Base-by-base conservation (phyloP, 1,284 basidiomycete genomes). In the Puccinia brachypodii region DNA sequence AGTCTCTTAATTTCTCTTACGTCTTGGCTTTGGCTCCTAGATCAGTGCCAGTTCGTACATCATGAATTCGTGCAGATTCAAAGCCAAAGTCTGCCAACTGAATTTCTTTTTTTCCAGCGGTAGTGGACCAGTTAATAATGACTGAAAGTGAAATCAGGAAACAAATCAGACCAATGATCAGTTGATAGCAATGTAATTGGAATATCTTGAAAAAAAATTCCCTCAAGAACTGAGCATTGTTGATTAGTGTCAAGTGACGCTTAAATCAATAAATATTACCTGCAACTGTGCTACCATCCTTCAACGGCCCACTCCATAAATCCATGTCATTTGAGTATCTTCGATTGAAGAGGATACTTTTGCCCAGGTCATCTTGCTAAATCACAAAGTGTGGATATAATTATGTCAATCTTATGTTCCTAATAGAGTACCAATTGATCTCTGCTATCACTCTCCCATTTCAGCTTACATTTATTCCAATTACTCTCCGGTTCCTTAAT, bases 211-310 rank as follows among this genome's bases (percentile, higher is more conserved):
- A 47, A 38, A 4, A 22, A 69, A 62, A 62, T n/a, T n/a, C n/a
- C n/a, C n/a, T n/a, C n/a, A n/a, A n/a, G n/a, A n/a, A n/a, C n/a
- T n/a, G n/a, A n/a, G n/a, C n/a, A n/a, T n/a, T n/a, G n/a, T n/a
- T n/a, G n/a, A n/a, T n/a, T n/a, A n/a, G n/a, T n/a, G n/a, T n/a
- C n/a, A n/a, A n/a, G 11, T 50, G 50, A 73, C 50, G 1, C 11
- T 47, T 73, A 31, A 1, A 50, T n/a, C 19, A 2, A 8, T 33
- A 42, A 71, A 8, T 25, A 25, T 47, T 36, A 81, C 79, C 62
- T 74, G 79, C 79, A 62, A 75, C 72, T 47, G 44, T 75, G 31
- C 79, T 81, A 38, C 72, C 72, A 68, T 81, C 72, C 28, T 33
- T 47, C 9, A 81, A 28, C n/a, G 69, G 68, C 14, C 71, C 79